Percentiles rank a stretch among this genome's conserved stretches.
phyloP scores from a whole-genome alignment of 331 rosid species.

The Dryas integrifolia region DNA sequence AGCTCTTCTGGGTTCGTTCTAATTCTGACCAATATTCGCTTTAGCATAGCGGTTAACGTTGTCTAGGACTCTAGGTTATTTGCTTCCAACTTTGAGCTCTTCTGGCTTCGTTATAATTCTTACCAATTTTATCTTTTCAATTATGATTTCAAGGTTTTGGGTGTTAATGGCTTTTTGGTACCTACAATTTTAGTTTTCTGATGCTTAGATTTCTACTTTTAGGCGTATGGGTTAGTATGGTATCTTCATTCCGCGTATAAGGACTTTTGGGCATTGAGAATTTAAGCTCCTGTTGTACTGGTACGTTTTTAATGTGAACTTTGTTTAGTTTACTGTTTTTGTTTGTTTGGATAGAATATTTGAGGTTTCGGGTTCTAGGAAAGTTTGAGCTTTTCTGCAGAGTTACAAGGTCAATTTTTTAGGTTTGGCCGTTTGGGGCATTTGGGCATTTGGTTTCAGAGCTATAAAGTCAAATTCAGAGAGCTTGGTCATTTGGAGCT shows the following conservation, averaged over 20 bases:
- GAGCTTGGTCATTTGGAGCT: neutral
- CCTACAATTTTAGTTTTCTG: neutral
- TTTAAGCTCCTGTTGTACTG: conserved; percentile 3
- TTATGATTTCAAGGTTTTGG: neutral
- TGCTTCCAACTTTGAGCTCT: neutral
- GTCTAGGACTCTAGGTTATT: neutral
- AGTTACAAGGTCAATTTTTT: neutral
- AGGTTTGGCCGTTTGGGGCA: neutral
- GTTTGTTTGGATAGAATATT: neutral
- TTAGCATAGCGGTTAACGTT: neutral
- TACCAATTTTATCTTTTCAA: neutral
- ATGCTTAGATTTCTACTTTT: neutral
- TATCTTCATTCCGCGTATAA: neutral
- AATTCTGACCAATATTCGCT: neutral
- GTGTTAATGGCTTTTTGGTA: neutral
- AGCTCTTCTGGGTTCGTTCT: conserved; percentile 3
- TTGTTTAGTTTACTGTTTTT: neutral
- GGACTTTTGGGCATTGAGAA: conserved; percentile 3
- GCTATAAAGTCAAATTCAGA: neutral
- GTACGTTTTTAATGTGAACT: neutral
- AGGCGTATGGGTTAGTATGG: conserved; percentile 12
- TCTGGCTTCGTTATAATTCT: neutral
- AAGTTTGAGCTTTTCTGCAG: neutral
- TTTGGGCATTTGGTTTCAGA: neutral
- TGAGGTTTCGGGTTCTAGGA: conserved; percentile 7